Percentiles rank a stretch among this genome's conserved stretches.
These are phyloP conservation scores for Cytospora piceae DNA, from an alignment of 2,329 filamentous ascomycete species.

Conservation along the genomic window DNA sequence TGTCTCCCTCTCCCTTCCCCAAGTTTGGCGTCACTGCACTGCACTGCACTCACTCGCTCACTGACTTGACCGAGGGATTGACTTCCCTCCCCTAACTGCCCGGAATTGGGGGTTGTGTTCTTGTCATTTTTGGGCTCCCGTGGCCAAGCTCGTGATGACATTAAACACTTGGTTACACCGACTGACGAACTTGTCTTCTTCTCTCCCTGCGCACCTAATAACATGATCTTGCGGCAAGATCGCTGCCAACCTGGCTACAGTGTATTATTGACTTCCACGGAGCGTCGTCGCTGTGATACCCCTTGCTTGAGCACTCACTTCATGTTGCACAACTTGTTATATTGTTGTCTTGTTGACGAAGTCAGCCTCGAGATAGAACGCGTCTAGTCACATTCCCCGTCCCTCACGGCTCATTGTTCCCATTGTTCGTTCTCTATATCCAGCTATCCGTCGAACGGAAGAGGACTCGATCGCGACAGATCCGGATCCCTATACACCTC, in stretches of 20 bases:
- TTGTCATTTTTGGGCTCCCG: background rate
- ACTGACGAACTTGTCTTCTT: conserved; percentile 1
- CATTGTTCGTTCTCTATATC: background rate
- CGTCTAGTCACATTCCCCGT: background rate
- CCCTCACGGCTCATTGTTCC: background rate
- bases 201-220: background rate
- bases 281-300: background rate
- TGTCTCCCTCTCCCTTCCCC: background rate
- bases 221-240: conserved; percentile 8
- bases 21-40: background rate
- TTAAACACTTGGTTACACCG: background rate
- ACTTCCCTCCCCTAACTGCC: background rate
- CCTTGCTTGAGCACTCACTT: background rate
- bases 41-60: background rate
- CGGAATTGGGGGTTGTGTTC: no score
- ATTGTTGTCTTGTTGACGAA: background rate
- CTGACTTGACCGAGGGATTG: no score
- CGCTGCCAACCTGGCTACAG: background rate
- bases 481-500: background rate
- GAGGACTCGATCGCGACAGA: background rate
- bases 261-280: background rate
- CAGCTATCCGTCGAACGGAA: background rate
- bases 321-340: background rate
- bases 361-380: background rate
- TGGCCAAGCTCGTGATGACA: conserved; percentile 2